Conservation (phyloP, 192 early-diverging fungal species). For the Geranomyces variabilis region DNA sequence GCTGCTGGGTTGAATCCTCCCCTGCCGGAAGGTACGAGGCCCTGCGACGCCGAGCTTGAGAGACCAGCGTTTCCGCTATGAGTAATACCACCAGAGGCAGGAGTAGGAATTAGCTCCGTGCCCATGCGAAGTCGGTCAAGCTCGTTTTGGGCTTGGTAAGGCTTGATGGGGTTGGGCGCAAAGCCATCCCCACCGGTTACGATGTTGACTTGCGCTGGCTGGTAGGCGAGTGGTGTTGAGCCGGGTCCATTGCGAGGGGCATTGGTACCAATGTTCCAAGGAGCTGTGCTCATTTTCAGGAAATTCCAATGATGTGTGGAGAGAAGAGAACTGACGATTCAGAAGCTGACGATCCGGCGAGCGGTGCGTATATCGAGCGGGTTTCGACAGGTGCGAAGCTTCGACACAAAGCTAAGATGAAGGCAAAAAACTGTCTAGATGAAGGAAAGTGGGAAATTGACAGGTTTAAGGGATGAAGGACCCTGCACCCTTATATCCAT, state of each 20-base stretch:
- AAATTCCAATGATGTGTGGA: no score
- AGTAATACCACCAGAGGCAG: neutral
- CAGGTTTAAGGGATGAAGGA: no score
- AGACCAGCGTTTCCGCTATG: neutral
- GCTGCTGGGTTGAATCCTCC: neutral
- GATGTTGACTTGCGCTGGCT: neutral
- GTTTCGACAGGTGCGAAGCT: no score
- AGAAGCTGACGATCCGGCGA: no score
- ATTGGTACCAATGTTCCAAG: neutral
- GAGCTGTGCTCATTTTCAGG: neutral
- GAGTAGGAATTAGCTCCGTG: neutral
- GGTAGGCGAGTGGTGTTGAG: neutral
- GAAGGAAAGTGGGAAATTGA: no score
- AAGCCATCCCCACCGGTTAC: neutral
- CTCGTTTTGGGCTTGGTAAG: constrained; percentile 23
- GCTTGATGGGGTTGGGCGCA: constrained; percentile 4
- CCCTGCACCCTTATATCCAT: no score
- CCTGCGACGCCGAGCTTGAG: neutral
- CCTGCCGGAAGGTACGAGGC: neutral
- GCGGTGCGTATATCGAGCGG: no score
- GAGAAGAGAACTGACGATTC: no score
- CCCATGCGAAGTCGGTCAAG: constrained; percentile 27
- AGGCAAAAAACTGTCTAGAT: no score
- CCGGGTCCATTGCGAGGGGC: neutral
- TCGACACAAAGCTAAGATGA: no score